phyloP scores from a whole-genome alignment of 148 eudicot species.

The Salicornia ramosissima region DNA sequence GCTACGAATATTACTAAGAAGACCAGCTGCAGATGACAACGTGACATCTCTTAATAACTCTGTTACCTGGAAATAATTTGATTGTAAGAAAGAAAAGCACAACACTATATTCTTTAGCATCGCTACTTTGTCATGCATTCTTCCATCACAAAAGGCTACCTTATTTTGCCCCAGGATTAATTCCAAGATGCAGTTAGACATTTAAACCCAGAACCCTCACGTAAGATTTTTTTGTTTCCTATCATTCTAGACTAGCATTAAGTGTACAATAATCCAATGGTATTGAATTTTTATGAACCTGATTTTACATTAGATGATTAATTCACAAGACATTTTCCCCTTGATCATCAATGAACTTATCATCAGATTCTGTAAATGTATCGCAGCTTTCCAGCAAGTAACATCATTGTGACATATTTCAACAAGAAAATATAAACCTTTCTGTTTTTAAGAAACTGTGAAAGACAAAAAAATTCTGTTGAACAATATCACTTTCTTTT shows the following conservation, averaged over 20 bases:
- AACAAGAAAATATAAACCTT: no score
- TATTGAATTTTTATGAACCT: no score
- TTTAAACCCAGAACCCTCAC: background rate
- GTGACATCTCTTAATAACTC: conserved; percentile 66
- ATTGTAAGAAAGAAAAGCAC: background rate
- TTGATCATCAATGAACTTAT: no score
- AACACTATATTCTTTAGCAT: background rate
- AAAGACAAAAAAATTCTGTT: no score
- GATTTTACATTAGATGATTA: no score
- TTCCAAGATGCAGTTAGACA: background rate
- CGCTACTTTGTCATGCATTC: background rate
- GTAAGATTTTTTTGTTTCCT: background rate
- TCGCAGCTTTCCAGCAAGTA: no score
- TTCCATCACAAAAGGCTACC: background rate
- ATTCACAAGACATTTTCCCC: no score
- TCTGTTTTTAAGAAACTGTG: no score
- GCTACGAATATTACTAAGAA: conserved; percentile 68
- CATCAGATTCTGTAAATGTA: no score
- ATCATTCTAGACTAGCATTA: background rate
- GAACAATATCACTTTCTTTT: no score
- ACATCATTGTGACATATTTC: no score
- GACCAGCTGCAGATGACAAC: conserved; percentile 47
- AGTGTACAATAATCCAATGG: no score
- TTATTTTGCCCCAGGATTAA: background rate
- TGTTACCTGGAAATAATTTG: conserved; percentile 42